Evolutionary conservation across 768 basidiomycete species (phyloP).

Genomic region (Tylopilus felleus): DNA sequence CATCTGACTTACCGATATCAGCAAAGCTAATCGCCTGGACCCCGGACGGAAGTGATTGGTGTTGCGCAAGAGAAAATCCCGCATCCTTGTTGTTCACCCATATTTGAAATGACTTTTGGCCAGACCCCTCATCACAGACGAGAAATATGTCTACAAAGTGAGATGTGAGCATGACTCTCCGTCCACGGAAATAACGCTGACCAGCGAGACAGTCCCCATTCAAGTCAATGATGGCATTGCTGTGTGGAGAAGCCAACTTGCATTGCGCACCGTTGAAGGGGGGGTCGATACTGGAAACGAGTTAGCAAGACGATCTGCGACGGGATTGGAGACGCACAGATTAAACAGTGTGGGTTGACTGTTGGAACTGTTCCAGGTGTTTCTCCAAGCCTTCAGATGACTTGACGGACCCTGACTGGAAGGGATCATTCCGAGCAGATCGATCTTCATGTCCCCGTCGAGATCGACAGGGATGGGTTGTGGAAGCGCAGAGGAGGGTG

Average conservation of each 20-base stretch:
- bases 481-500: conserved; percentile 62
- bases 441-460: conserved; percentile 86
- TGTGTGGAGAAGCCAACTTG: conserved; percentile 82
- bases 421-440: conserved; percentile 69
- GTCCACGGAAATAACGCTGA: conserved; percentile 20
- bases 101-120: conserved; percentile 74
- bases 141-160: conserved; percentile 73
- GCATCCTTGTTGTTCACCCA: conserved; percentile 84
- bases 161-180: background rate
- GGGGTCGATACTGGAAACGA: conserved; percentile 47
- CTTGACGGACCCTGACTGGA: conserved; percentile 33
- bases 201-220: conserved; percentile 96
- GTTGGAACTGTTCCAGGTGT: conserved; percentile 66
- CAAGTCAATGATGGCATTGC: conserved; percentile 90
- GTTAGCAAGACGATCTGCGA: conserved; percentile 3
- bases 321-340: conserved; percentile 45
- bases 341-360: conserved; percentile 55
- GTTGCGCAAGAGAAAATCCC: conserved; percentile 68
- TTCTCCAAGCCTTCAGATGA: conserved; percentile 72
- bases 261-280: conserved; percentile 66
- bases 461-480: conserved; percentile 89
- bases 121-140: conserved; percentile 66
- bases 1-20: conserved; percentile 67
- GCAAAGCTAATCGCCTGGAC: conserved; percentile 82
- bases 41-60: conserved; percentile 69